Conservation (phyloP, 2,329 filamentous ascomycete species). For the Fusarium falciforme region DNA sequence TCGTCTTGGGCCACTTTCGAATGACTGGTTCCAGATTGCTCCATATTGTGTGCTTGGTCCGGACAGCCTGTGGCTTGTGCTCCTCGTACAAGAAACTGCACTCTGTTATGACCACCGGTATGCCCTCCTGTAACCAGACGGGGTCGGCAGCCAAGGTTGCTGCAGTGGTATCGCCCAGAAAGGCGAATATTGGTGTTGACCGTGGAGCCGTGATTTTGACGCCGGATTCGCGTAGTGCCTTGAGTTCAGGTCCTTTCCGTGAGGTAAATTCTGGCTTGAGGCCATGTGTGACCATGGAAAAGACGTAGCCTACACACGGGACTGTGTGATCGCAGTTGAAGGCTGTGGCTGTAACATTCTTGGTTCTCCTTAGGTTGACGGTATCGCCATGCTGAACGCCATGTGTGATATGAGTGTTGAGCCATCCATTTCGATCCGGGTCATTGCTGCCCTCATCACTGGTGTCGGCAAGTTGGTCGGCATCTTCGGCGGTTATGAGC, state of each 20-base stretch:
- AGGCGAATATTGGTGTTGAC: conserved; percentile 57
- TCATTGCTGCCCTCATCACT: conserved; percentile 5
- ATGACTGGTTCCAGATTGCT: conserved; percentile 58
- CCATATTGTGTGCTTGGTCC: conserved; percentile 62
- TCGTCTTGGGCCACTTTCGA: conserved; percentile 55
- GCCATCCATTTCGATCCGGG: conserved; percentile 36
- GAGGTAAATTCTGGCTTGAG: conserved; percentile 53
- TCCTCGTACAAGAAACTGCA: conserved; percentile 60
- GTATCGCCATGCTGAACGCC: conserved; percentile 50
- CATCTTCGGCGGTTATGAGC: conserved; percentile 45
- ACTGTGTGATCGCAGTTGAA: conserved; percentile 61
- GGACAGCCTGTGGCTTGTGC: conserved; percentile 56
- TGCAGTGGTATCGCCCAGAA: conserved; percentile 60
- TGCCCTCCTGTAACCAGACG: conserved; percentile 52
- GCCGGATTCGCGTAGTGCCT: conserved; percentile 51
- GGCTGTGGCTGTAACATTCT: conserved; percentile 54
- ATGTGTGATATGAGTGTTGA: conserved; percentile 55
- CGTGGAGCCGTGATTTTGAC: conserved; percentile 54
- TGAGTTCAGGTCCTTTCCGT: conserved; percentile 52
- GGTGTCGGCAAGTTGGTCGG: conserved; percentile 14
- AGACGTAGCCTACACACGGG: conserved; percentile 61
- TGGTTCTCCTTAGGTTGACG: conserved; percentile 50
- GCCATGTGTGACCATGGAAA: conserved; percentile 52
- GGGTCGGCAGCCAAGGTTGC: conserved; percentile 53
- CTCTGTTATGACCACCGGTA: conserved; percentile 61